Evolutionary conservation across 768 basidiomycete genomes (phyloP), one percentile per base, ranked within the genome.

Genomic region (Rhodotorula toruloides): DNA sequence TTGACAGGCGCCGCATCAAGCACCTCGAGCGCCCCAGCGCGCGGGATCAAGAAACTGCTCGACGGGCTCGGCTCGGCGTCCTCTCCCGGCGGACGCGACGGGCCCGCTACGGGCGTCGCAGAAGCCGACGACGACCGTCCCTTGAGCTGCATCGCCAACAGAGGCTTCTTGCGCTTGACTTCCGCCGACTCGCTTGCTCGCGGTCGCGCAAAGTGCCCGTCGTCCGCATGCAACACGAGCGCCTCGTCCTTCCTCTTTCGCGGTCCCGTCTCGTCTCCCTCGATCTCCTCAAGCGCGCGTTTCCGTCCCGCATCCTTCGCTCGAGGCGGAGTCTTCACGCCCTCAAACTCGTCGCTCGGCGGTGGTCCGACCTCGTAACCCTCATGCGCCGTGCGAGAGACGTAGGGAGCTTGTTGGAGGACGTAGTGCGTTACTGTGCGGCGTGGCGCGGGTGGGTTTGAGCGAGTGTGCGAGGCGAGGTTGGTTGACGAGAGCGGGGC

Each of bases 161-260:
- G 53, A 4, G 36, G 53, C n/a, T 54, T 54, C 25, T 54, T 57
- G 42, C 54, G 54, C 53, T 47, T 59, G 43, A 43, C 50, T 40
- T 31, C 36, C 37, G 25, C 9, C 44, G 22, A 13, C 34, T 4
- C 31, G 11, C 25, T 3, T 31, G n/a, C 63, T 43, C 40, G 31
- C 13, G 40, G 2, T 7, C 37, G 22, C 17, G 40, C 54, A 43
- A 17, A 27, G n/a, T n/a, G 36, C 6, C 25, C 32, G 31, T n/a
- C 43, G 6, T n/a, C 5, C 16, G 8, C 29, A 22, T 61, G 58
- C 31, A 69, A 49, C 12, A 69, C 68, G 40, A 69, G 62, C 16
- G 68, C 68, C 27, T 50, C 56, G 36, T 61, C 68, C 10, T 9
- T 16, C 48, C 21, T 10, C 40, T 27, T 22, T 22, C 21, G 17